Evolutionary conservation across 306 rosid genomes (phyloP).

Genomic region (Citrullus amarus): DNA sequence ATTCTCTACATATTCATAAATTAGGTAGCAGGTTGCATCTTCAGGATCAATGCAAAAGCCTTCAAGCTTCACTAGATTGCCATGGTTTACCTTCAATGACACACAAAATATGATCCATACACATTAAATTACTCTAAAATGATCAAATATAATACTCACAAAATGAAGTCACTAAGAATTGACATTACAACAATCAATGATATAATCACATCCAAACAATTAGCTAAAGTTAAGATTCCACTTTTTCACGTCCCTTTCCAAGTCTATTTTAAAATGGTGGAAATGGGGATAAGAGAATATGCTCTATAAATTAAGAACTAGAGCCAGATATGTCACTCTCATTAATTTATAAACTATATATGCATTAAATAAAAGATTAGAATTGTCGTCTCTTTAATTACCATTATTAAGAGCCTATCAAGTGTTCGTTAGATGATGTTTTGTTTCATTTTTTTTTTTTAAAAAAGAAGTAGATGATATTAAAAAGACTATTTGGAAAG

Average conservation of each 20-base stretch:
- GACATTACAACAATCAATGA: neutral
- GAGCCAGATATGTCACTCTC: neutral
- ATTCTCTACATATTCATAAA: constrained; percentile 72
- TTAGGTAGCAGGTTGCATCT: constrained; percentile 61
- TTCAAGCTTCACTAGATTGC: constrained; percentile 82
- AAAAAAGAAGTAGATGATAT: neutral
- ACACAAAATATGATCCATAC: no score
- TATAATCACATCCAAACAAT: neutral
- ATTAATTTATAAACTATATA: neutral
- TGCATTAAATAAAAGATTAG: neutral
- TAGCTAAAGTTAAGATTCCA: neutral
- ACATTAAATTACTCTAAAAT: no score
- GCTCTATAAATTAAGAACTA: neutral
- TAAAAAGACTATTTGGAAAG: neutral
- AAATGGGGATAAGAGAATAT: neutral
- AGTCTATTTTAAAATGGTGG: neutral
- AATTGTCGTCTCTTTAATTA: neutral
- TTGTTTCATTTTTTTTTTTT: no score
- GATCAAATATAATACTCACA: neutral
- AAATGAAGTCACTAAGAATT: neutral
- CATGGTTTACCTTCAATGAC: constrained; percentile 76
- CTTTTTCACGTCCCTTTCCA: constrained; percentile 1
- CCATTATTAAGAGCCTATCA: neutral
- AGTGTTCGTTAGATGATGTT: no score
- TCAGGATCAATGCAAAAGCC: constrained; percentile 79